These are phyloP conservation scores for Trichocladium antarcticum DNA, from an alignment of 495 filamentous ascomycete species.

Conservation along the genomic window DNA sequence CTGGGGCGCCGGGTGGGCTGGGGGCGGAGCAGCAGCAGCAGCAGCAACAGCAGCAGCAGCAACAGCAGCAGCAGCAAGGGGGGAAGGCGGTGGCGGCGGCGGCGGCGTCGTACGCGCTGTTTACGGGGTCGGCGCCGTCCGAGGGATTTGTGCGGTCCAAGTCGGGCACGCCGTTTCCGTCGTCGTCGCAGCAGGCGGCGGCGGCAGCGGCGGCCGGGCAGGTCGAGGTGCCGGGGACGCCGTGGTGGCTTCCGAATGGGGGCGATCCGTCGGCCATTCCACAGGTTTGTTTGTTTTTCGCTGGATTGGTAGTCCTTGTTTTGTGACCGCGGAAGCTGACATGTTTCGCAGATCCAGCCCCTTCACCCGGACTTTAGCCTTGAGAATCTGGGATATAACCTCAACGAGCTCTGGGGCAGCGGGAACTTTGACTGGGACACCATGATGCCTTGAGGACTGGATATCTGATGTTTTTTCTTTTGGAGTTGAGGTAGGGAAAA, in stretches of 20 bases:
- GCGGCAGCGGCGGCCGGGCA: background rate
- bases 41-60: background rate
- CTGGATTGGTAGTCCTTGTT: too few species aligned
- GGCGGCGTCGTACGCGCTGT: background rate
- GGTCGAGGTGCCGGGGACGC: constrained; percentile 22
- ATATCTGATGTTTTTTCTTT: background rate
- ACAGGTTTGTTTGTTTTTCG: constrained; percentile 10
- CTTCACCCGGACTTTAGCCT: constrained; percentile 21
- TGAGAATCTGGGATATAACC: constrained; percentile 21
- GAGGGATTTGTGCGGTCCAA: constrained; percentile 18
- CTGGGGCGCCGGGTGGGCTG: too few species aligned
- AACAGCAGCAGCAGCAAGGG: background rate
- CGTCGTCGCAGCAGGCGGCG: constrained; percentile 3
- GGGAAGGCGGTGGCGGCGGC: background rate
- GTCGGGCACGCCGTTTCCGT: constrained; percentile 23
- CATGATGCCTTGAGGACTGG: constrained; percentile 6
- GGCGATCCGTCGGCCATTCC: constrained; percentile 14
- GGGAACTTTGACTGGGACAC: constrained; percentile 17
- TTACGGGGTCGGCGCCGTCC: background rate
- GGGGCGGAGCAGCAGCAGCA: too few species aligned
- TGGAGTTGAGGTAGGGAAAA: background rate
- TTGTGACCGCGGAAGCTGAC: background rate
- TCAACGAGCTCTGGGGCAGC: constrained; percentile 29
- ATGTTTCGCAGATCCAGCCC: constrained; percentile 2
- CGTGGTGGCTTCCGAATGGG: constrained; percentile 24